Evolutionary conservation across 768 basidiomycete genomes (phyloP), one percentile per base, ranked within the genome.

Genomic region (Tubosaeta brunneosetosa): DNA sequence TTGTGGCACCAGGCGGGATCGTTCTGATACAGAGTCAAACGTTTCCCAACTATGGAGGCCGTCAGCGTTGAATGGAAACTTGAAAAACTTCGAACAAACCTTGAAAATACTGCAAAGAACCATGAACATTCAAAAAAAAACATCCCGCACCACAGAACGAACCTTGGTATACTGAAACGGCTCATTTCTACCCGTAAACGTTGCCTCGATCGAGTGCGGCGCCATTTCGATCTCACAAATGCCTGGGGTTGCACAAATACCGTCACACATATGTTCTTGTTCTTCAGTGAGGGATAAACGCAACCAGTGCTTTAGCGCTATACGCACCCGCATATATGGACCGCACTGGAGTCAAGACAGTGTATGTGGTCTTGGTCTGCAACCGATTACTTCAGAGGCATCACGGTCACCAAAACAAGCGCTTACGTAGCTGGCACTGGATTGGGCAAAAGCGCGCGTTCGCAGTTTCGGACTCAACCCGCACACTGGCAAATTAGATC

Each of bases 121-220:
- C 22, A 22, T 22, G 19, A 22, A 13, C 0, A 22, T 50, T 27
- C 26, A 22, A 32, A 43, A 19, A 3, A 22, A 14, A 31, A 29
- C 11, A 9, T 19, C 6, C 6, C n/a, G 14, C n/a, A 47, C 6
- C 3, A 22, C 22, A 26, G 27, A 34, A 50, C 61, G 26, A 47
- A 80, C 84, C 73, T 84, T 85, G 0, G 84, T 85, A 47, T 81
- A 85, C 59, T 80, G 77, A 57, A 84, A 85, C 0, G 77, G 81
- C 54, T 82, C 80, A 44, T 84, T 78, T 51, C 64, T 70, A 0
- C 83, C 84, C 0, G 75, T 77, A 56, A 85, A 85, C 0, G 81
- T 83, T 6, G 82, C 80, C 58, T 83, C 78, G 31, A 85, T 76
- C 0, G 82, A 78, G 49, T 22, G 22, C 22, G 22, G 22, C 3